A percentile compares a stretch with the other conserved stretches of the same genome.
Evolutionary conservation across 2,329 filamentous ascomycete species (phyloP).

Genomic region (Orbilia oligospora): DNA sequence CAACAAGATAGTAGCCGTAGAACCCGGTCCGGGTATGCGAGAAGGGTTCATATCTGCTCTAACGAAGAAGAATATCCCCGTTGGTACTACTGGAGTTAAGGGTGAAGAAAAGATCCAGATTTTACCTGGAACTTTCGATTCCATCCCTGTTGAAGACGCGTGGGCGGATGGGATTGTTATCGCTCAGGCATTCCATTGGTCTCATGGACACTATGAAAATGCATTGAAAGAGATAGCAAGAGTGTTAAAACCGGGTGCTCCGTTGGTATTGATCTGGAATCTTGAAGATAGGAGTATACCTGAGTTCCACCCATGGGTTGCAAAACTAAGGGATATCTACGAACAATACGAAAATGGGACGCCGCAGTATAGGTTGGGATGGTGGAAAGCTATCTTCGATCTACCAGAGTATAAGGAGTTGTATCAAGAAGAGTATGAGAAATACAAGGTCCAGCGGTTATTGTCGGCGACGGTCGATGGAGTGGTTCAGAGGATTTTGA

Average conservation of each 20-base stretch:
- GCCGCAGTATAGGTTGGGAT: conserved; percentile 47
- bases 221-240: conserved; percentile 23
- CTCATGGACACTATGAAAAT: conserved; percentile 45
- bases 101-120: conserved; percentile 35
- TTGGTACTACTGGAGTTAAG: neutral
- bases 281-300: conserved; percentile 42
- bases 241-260: conserved; percentile 21
- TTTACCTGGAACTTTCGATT: conserved; percentile 35
- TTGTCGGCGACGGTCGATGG: conserved; percentile 43
- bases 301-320: conserved; percentile 44
- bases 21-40: conserved; percentile 50
- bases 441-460: conserved; percentile 17
- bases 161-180: conserved; percentile 56
- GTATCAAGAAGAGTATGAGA: conserved; percentile 29
- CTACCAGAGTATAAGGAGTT: conserved; percentile 30
- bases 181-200: conserved; percentile 59
- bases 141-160: conserved; percentile 31
- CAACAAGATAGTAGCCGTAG: conserved; percentile 40
- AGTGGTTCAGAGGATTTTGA: conserved; percentile 44
- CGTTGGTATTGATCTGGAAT: conserved; percentile 53
- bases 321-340: conserved; percentile 45
- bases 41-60: conserved; percentile 27
- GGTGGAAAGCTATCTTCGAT: conserved; percentile 51
- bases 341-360: conserved; percentile 45
- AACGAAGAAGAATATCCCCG: neutral